Conservation (phyloP, 106 monocot genomes). For the Hemerocallis citrina region DNA sequence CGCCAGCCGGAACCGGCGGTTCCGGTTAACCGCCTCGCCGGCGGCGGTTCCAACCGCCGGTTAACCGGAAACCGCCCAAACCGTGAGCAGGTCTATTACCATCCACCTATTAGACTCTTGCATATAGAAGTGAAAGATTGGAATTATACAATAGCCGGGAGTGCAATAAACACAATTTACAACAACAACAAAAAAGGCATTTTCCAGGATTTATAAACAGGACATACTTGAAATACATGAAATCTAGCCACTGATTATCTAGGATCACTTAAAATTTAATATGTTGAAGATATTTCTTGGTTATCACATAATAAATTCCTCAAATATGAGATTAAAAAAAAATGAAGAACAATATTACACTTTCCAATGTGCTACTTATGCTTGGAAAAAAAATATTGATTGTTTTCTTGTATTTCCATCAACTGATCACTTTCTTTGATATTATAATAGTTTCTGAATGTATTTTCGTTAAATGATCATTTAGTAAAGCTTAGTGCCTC, state of each 20-base stretch:
- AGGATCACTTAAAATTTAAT: background rate
- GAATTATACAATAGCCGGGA: too few relatives aligned
- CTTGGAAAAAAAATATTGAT: background rate
- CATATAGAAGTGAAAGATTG: background rate
- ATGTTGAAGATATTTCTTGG: background rate
- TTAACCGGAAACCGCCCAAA: too few relatives aligned
- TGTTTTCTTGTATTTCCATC: too few relatives aligned
- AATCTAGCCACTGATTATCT: too few relatives aligned
- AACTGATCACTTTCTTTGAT: background rate
- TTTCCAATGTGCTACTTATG: background rate
- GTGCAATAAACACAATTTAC: too few relatives aligned
- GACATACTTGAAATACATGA: background rate
- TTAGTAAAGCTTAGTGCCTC: background rate
- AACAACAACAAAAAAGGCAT: too few relatives aligned
- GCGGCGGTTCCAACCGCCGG: too few relatives aligned
- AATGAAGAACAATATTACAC: background rate
- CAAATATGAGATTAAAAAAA: background rate
- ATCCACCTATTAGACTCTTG: background rate
- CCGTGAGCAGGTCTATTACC: too few relatives aligned
- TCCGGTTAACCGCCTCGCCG: too few relatives aligned
- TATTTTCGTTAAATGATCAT: background rate
- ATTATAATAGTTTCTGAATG: too few relatives aligned
- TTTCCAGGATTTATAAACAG: background rate
- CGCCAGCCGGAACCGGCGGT: too few relatives aligned
- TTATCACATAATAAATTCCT: background rate